These are phyloP conservation scores for Paxillus ammoniavirescens DNA, from an alignment of 768 basidiomycete species.

Conservation along the genomic window DNA sequence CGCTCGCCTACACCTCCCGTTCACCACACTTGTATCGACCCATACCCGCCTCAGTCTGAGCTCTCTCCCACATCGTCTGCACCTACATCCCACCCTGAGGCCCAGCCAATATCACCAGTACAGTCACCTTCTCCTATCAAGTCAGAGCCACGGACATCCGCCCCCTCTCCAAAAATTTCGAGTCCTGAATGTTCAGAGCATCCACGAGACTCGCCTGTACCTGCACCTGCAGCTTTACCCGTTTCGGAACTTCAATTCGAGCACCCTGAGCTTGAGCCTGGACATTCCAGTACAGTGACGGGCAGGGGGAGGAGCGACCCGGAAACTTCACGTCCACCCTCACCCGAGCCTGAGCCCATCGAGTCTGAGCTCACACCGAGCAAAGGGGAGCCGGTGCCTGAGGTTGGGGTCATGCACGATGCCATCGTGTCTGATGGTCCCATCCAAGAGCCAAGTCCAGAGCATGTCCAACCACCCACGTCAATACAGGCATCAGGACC, in stretches of 20 bases:
- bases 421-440: not conserved
- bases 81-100: not conserved
- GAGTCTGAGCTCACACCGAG: not conserved
- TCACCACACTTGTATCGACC: not conserved
- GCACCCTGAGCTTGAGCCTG: not conserved
- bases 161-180: not conserved
- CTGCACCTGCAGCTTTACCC: slow-evolving; percentile 11
- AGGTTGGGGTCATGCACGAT: not conserved
- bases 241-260: slow-evolving; percentile 2
- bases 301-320: not conserved
- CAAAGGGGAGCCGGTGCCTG: not conserved
- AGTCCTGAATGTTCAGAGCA: not conserved
- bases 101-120: not conserved
- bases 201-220: not conserved
- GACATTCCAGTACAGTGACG: not conserved
- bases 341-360: not conserved
- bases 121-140: not conserved
- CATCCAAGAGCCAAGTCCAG: slow-evolving; percentile 3
- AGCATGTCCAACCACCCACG: not conserved
- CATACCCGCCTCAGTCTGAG: not conserved
- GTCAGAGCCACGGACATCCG: slow-evolving; percentile 1
- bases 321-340: not conserved
- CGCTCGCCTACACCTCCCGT: not conserved
- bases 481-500: not conserved
- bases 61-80: not conserved